phyloP scores from a whole-genome alignment of 1,284 basidiomycete genomes.

The Marasmius oreades region DNA sequence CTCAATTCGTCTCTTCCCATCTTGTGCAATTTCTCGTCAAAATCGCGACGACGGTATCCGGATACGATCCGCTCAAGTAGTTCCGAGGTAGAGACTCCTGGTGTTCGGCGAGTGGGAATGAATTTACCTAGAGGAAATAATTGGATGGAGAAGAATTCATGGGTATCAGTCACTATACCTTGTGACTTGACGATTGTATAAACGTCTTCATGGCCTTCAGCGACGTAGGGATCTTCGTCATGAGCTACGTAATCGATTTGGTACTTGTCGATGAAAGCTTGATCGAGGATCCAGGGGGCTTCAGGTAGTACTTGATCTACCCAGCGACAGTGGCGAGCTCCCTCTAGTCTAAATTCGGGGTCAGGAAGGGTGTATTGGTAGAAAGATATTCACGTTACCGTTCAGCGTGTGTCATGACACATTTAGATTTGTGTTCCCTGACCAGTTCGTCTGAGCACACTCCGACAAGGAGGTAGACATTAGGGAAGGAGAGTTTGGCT shows the following conservation, averaged over 20 bases:
- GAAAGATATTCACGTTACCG: conserved; percentile 43
- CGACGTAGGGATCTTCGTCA: conserved; percentile 84
- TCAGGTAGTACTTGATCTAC: conserved; percentile 95
- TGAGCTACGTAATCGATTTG: conserved; percentile 97
- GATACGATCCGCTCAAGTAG: conserved; percentile 87
- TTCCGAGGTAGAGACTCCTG: conserved; percentile 91
- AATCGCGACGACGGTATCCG: conserved; percentile 77
- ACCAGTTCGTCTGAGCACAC: conserved; percentile 86
- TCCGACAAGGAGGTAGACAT: conserved; percentile 86
- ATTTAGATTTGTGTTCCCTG: conserved; percentile 69
- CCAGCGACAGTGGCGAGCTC: conserved; percentile 93
- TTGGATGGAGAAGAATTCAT: no score
- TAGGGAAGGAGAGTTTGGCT: conserved; percentile 89
- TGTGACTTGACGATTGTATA: conserved; percentile 81
- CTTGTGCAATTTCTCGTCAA: conserved; percentile 87
- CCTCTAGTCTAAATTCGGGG: conserved; percentile 58
- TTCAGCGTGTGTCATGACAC: conserved; percentile 87
- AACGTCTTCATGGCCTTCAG: conserved; percentile 78
- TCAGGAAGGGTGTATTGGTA: conserved; percentile 8
- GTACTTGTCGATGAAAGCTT: conserved; percentile 79
- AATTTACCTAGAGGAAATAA: no score
- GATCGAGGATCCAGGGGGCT: conserved; percentile 89
- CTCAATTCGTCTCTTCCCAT: conserved; percentile 76
- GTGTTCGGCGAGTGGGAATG: conserved; percentile 92
- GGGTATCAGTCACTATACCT: no score